Base-by-base conservation (phyloP, 805 yeast species). In the Lachancea cidri region DNA sequence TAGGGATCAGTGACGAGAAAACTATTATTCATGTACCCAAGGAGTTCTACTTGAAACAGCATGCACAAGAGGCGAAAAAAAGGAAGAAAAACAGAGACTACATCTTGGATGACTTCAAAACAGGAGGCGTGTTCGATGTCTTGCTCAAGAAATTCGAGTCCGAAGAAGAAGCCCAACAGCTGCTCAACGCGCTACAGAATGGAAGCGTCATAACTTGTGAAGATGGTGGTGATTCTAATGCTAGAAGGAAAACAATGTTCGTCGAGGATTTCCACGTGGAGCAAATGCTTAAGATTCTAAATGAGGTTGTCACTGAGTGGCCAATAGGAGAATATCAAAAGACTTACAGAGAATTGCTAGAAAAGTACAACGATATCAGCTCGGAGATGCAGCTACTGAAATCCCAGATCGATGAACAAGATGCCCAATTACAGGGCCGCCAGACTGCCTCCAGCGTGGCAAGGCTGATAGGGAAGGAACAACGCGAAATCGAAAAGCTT, bases 401-500 rank as follows among this genome's bases (percentile, higher is more conserved):
- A 18, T 9, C 17, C 13, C 37, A 44, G 24, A 33, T 41, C n/a
- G 33, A 35, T 13, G 35, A 36, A 4, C 46, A 43, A 17, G 52
- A 58, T 40, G 38, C 50, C 34, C 48, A 48, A 38, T 35, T 39
- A 35, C 54, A 64, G 45, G 62, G 57, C 39, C 47, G 46, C 16
- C 58, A 56, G 31, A 36, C 60, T 14, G 64, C 65, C 32, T 38
- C 51, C 5, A 50, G 50, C 5, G 63, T 68, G 6, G 66, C 65
- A 17, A 72, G 67, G 29, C 46, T 70, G 38, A 72, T 78, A 1
- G 58, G 49, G 4, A 57, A 57, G 29, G 81, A 74, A 45, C 76
- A 72, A 47, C 60, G 54, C 15, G 78, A 73, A 48, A 70, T 79
- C 6, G 56, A 47, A 34, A 55, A 54, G 16, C 55, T 79, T 29